Conservation (phyloP, 2,329 filamentous ascomycete species). For the Xylaria sp. region DNA sequence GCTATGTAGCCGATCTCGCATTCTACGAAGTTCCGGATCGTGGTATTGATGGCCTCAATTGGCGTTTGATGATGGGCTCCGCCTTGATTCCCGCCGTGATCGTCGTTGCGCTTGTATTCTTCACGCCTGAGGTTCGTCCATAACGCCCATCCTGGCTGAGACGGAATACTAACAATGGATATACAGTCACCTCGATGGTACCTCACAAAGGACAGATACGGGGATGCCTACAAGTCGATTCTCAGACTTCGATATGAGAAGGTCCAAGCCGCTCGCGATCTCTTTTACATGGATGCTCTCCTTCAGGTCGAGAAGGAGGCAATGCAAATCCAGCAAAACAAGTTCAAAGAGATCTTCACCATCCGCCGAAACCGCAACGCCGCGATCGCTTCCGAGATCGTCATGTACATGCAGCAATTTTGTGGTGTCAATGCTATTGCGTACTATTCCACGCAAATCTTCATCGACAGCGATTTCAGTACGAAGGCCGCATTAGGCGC, state of each 20-base stretch:
- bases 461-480: conserved; percentile 64
- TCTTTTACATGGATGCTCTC: conserved; percentile 67
- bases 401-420: conserved; percentile 75
- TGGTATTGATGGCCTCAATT: conserved; percentile 67
- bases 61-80: conserved; percentile 76
- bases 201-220: conserved; percentile 59
- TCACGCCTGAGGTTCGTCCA: conserved; percentile 52
- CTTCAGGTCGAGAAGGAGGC: conserved; percentile 66
- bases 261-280: conserved; percentile 65
- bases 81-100: conserved; percentile 71
- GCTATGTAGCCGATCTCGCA: conserved; percentile 69
- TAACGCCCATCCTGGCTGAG: not conserved
- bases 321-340: conserved; percentile 61
- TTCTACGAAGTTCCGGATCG: conserved; percentile 68
- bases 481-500: conserved; percentile 65
- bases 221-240: conserved; percentile 60
- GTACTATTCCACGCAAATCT: conserved; percentile 70
- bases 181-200: conserved; percentile 52
- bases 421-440: conserved; percentile 60
- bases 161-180: conserved; percentile 21
- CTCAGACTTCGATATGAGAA: conserved; percentile 60
- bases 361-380: conserved; percentile 72
- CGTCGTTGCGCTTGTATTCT: conserved; percentile 64
- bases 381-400: conserved; percentile 68
- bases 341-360: conserved; percentile 67